Evolutionary conservation across 257 asterid species (phyloP), one percentile per base, ranked within the genome.

Genomic region (Solanum peruvianum): DNA sequence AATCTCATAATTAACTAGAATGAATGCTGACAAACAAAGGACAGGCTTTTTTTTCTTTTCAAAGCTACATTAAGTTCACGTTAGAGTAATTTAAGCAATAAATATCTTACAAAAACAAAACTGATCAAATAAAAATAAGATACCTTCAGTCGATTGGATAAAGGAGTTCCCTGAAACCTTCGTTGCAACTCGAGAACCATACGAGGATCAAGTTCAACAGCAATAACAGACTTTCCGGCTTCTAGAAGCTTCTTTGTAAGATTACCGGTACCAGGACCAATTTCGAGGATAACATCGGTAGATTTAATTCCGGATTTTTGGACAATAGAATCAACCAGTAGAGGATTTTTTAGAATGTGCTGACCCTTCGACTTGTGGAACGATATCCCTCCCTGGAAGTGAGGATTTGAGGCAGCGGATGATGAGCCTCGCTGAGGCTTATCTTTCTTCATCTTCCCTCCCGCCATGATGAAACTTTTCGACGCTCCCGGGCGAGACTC

Each of bases 281-380:
- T 97, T 91, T 97, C 98, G 39, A 96, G 99, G 83, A 97, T 92
- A 64, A 91, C 73, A 44, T 97, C 99, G 27, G 98, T 95, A 70
- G 96, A 90, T 86, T 95, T 96, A 67, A 97, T 95, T 82, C 99
- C 99, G 6, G 99, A 90, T 93, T 97, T 97, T 88, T 97, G 97
- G 75, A 97, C 85, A 60, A 97, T 97, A 13, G 98, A 90, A 85
- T 97, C 99, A 58, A 97, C 90, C 10, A 97, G 47, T 6, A 97
- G 92, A 2, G 99, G 99, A 41, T 97, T 97, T 89, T 94, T 96
- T 80, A 97, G 91, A 84, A 96, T 97, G 80, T 96, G 98, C 89
- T 97, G 99, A 21, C 99, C 99, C 86, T 95, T 96, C 10, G 99
- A 97, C 90, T 97, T 97, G 94, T 97, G 98, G 86, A 97, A 97